Conservation (phyloP, 176 grass and related monocot species). For the Saccharum spontaneum region DNA sequence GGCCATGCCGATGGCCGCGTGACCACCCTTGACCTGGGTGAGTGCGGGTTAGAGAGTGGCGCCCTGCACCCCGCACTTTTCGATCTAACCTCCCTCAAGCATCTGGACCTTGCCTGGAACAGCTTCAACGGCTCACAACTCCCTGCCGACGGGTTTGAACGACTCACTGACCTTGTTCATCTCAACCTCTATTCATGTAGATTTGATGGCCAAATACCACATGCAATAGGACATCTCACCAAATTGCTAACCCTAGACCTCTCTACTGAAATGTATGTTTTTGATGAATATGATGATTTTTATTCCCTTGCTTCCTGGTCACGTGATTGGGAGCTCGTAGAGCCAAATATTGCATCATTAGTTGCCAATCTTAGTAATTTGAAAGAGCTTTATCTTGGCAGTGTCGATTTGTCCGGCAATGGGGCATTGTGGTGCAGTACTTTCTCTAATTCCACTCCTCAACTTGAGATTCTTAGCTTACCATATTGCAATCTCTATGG, state of each 20-base stretch:
- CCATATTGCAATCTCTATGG: too few species aligned
- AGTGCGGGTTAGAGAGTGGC: neutral
- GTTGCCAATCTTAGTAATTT: conserved; percentile 44
- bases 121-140: neutral
- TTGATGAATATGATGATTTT: neutral
- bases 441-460: conserved; percentile 30
- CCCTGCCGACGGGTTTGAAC: neutral
- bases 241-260: neutral
- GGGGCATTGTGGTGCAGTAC: conserved; percentile 23
- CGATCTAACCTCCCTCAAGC: neutral
- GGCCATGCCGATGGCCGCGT: neutral
- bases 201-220: neutral
- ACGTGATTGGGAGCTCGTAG: neutral
- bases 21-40: neutral
- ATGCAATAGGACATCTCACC: neutral
- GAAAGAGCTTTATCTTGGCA: conserved; percentile 33
- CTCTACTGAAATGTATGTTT: neutral
- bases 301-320: neutral
- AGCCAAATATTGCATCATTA: conserved; percentile 28
- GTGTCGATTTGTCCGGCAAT: conserved; percentile 35
- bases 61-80: neutral
- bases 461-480: conserved; percentile 37
- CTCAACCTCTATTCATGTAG: neutral
- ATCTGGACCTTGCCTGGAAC: neutral
- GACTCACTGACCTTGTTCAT: neutral